Evolutionary conservation across 2,329 filamentous ascomycete species (phyloP), one percentile per base, ranked within the genome.

Genomic region (Calonectria crousiana): DNA sequence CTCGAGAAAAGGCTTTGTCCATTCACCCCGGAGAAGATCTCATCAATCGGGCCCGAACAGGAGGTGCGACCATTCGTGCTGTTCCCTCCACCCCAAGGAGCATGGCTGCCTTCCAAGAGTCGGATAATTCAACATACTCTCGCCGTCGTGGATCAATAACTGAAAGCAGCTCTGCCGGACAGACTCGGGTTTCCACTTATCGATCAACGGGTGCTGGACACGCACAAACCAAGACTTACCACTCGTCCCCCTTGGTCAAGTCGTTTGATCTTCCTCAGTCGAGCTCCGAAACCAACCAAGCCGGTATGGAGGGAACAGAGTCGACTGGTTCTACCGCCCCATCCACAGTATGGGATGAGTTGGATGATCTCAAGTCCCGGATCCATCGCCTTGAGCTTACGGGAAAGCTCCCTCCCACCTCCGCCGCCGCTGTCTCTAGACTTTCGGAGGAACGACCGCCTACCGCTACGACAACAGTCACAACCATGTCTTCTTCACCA

Each of bases 341-440:
- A 16, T 97, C 95, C 2, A 98, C 95, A 0, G 95, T 99, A 3
- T 99, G 97, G 97, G 97, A 98, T 82, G 97, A 99, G 84, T 87
- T 99, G 34, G 97, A 98, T 79, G 97, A 98, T 77, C 87, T 99
- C 60, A 98, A 98, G 84, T 97, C 95, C 51, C 92, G 97, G 36
- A 98, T 99, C 79, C 93, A 95, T 79, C 94, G 95, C 74, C 90
- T 99, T 13, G 97, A 98, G 84, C 85, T 97, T 78, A 97, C 95
- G 3, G 96, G 96, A 73, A 98, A 97, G 84, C 87, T 97, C 41
- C 95, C 96, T 0, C 87, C 95, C 0, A 95, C 94, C 2, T 96
- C 95, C 3, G 94, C 93, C 44, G 95, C 95, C 3, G 94, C 95
- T 2, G 93, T 96, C 82, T 93, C 93, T 6, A 91, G 92, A 76